Evolutionary conservation across 2,329 filamentous ascomycete genomes (phyloP).

Genomic region (Phialophora expanda): DNA sequence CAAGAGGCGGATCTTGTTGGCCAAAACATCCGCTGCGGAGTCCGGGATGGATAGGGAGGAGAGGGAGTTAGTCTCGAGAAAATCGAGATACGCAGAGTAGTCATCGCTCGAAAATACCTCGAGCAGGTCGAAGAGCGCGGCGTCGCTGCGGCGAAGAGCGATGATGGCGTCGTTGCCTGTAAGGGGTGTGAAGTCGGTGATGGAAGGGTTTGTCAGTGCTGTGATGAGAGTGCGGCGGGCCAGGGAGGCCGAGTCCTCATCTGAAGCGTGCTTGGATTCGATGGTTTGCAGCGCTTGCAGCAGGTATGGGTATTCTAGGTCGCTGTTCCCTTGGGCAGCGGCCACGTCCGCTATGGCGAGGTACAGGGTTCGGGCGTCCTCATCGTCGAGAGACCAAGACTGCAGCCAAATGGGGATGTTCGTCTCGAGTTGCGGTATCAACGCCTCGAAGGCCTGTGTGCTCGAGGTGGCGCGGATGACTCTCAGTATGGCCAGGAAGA

Average conservation of each 20-base stretch:
- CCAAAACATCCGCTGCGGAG: slow-evolving; percentile 74
- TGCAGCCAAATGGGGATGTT: slow-evolving; percentile 80
- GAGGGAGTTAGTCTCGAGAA: slow-evolving; percentile 67
- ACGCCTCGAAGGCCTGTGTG: slow-evolving; percentile 76
- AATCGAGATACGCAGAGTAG: slow-evolving; percentile 94
- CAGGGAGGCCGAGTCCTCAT: slow-evolving; percentile 61
- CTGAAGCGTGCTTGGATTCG: slow-evolving; percentile 59
- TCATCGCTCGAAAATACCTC: slow-evolving; percentile 95
- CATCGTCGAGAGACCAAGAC: slow-evolving; percentile 80
- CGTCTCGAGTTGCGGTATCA: slow-evolving; percentile 79
- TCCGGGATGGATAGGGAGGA: slow-evolving; percentile 76
- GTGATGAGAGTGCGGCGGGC: slow-evolving; percentile 69
- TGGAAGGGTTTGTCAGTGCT: slow-evolving; percentile 68
- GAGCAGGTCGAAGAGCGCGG: slow-evolving; percentile 85
- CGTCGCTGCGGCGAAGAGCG: slow-evolving; percentile 81
- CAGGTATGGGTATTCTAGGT: slow-evolving; percentile 76
- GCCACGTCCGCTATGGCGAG: slow-evolving; percentile 82
- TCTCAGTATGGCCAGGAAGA: slow-evolving; percentile 85
- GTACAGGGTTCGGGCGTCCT: slow-evolving; percentile 84
- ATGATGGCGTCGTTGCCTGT: slow-evolving; percentile 78
- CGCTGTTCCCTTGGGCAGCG: slow-evolving; percentile 74
- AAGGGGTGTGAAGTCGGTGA: slow-evolving; percentile 76
- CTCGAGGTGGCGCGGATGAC: slow-evolving; percentile 76
- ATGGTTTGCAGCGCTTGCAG: slow-evolving; percentile 78
- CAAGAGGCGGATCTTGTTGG: slow-evolving; percentile 94